Evolutionary conservation across 2,329 filamentous ascomycete species (phyloP).

Genomic region (Tolypocladium capitatum): DNA sequence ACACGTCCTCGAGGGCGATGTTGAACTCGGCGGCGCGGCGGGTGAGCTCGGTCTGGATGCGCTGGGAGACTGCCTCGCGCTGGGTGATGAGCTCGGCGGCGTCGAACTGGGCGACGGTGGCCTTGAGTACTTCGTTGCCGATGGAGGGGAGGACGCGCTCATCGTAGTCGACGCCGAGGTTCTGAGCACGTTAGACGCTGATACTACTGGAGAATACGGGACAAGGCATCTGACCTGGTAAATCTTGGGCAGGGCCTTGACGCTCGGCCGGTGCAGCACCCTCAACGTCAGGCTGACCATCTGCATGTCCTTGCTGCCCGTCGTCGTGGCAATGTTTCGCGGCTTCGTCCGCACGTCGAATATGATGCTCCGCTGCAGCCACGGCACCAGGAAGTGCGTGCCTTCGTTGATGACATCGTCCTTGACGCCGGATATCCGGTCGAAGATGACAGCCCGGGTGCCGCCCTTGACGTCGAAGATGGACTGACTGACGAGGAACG

Average conservation of each 20-base stretch:
- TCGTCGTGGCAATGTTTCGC: conserved; percentile 93
- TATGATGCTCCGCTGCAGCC: conserved; percentile 87
- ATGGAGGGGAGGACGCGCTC: conserved; percentile 97
- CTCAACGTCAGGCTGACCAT: conserved; percentile 98
- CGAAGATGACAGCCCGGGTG: conserved; percentile 93
- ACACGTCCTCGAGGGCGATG: conserved; percentile 96
- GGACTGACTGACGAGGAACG: conserved; percentile 58
- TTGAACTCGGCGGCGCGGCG: conserved; percentile 95
- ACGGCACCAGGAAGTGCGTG: conserved; percentile 91
- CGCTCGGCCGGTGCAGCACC: conserved; percentile 88
- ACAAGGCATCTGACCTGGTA: conserved; percentile 62
- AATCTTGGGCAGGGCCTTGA: conserved; percentile 86
- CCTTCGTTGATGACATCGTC: conserved; percentile 88
- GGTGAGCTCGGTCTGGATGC: conserved; percentile 83
- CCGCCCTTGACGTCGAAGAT: conserved; percentile 97
- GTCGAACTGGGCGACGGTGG: conserved; percentile 97
- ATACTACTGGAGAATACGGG: background rate
- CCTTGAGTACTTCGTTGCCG: conserved; percentile 97
- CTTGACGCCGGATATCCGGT: conserved; percentile 82
- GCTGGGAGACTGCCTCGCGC: conserved; percentile 89
- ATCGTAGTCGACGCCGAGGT: conserved; percentile 95
- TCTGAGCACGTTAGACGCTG: conserved; percentile 36
- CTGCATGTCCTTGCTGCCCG: conserved; percentile 96
- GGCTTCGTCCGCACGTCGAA: conserved; percentile 98
- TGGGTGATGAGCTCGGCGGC: conserved; percentile 98